Base-by-base conservation (phyloP, 2,329 filamentous ascomycete species). In the Hypoxylon sp. region DNA sequence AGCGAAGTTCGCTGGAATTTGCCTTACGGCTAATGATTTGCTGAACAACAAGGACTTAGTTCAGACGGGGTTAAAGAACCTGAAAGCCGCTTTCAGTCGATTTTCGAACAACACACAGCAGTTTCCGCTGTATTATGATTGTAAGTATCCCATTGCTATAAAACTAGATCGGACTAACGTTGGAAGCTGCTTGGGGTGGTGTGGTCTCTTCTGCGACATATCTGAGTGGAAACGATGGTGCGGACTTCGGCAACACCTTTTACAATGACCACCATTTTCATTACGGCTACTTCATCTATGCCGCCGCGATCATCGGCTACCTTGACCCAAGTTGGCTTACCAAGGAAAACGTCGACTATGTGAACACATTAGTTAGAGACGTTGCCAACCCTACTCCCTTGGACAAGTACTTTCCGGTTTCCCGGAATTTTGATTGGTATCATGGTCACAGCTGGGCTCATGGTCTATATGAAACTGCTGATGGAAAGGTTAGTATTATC, bases 371-470 rank as follows among this genome's bases (percentile, higher is more conserved):
- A 46, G 89, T 96, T 50, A 90, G 96, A 61, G 96, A 99, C 70
- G 79, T 86, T 50, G 90, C 93, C 46, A 97, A 97, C 78, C 89
- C 93, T 0, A 89, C 87, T 70, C 75, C 83, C 2, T 76, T 84
- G 16, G 94, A 97, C 75, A 82, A 84, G 26, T 88, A 88, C 71
- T 98, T 96, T 78, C 94, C 95, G 0, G 89, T 93, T 70, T 94
- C 86, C 65, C 87, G 96, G 50, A 87, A 84, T 60, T 98, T 97
- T 74, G 96, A 98, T 79, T 97, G 93, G 93, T 98, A 90, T 77
- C 89, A 96, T 74, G 96, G 95, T 1, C 96, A 98, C 82, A 93
- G 91, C 62, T 97, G 95, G 93, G 95, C 95, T 2, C 93, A 93
- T 58, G 92, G 92, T 0, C 79, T 95, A 4, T 92, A 88, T 72